phyloP scores from a whole-genome alignment of 805 yeast species.

The Scheffersomyces coipomensis region DNA sequence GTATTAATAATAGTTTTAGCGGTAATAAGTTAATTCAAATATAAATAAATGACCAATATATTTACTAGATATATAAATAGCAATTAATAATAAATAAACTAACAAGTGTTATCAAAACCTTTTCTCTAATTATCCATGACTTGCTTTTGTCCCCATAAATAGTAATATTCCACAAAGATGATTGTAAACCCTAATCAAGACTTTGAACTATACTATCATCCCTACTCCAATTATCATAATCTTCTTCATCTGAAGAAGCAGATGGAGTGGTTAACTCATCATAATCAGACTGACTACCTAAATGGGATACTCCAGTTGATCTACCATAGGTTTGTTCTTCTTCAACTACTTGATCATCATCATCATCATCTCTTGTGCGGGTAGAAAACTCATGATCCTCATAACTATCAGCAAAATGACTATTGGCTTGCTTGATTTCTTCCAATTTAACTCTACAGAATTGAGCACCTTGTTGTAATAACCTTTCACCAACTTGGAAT shows the following conservation, averaged over 20 bases:
- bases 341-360: slow-evolving; percentile 1
- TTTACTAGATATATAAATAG: no score
- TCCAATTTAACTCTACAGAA: slow-evolving; percentile 20
- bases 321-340: slow-evolving; percentile 3
- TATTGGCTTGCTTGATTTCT: slow-evolving; percentile 13
- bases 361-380: neutral
- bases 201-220: slow-evolving; percentile 9
- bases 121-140: neutral
- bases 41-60: no score
- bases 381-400: slow-evolving; percentile 11
- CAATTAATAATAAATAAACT: neutral
- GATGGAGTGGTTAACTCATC: slow-evolving; percentile 16
- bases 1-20: slow-evolving; percentile 59
- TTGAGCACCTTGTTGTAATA: slow-evolving; percentile 29
- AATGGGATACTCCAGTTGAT: slow-evolving; percentile 1
- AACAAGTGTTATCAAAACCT: neutral
- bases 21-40: slow-evolving; percentile 45
- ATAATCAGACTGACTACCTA: slow-evolving; percentile 8
- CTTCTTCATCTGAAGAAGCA: neutral
- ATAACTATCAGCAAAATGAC: slow-evolving; percentile 19
- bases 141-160: no score
- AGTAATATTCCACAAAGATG: no score
- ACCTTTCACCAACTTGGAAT: no score
- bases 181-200: slow-evolving; percentile 2
- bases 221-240: slow-evolving; percentile 3